Base-by-base conservation (phyloP, 805 yeast genomes). In the Candida ovalis region DNA sequence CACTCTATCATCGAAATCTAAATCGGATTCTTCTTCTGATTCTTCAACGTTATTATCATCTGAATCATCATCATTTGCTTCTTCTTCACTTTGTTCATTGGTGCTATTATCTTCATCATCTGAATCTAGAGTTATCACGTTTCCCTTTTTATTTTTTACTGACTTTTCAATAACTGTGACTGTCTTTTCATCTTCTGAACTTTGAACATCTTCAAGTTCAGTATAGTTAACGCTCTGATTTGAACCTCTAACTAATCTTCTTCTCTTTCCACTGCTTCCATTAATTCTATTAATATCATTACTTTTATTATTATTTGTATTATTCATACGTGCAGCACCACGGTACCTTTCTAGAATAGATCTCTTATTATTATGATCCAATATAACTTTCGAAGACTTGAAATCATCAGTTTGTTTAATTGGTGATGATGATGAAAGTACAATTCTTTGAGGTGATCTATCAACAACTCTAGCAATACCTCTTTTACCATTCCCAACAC, bases 1-100 rank as follows among this genome's bases (percentile, higher is more conserved):
- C 23, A 89, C 79, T 50, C 88, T 82, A 15, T 73, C 73, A 58
- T 85, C 91, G 53, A 85, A 82, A 54, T 69, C 66, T 24, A 51
- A 33, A 38, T 51, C 56, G 1, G 19, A 18, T 7, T 49, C 49
- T 22, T 61, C 60, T 42, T 67, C 71, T 39, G 61, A 66, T 36
- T 61, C 70, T 58, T 43, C 53, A 4, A 62, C 64, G 19, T 54
- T 60, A 28, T 64, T 67, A 45, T 69, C 72, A 35, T 51, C 28
- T 19, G 51, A 36, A 35, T 51, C 49, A n/a, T 44, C 51, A 23
- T 53, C 56, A 5, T 37, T 43, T 30, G 49, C 53, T 21, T 50
- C 46, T 30, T 41, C 42, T 28, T 49, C 52, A 19, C 50, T 44
- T 19, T 37, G 13, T n/a, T n/a, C n/a, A n/a, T n/a, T n/a, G n/a